Base-by-base conservation (phyloP, 176 grass and related monocot species). In the Eleusine coracana region DNA sequence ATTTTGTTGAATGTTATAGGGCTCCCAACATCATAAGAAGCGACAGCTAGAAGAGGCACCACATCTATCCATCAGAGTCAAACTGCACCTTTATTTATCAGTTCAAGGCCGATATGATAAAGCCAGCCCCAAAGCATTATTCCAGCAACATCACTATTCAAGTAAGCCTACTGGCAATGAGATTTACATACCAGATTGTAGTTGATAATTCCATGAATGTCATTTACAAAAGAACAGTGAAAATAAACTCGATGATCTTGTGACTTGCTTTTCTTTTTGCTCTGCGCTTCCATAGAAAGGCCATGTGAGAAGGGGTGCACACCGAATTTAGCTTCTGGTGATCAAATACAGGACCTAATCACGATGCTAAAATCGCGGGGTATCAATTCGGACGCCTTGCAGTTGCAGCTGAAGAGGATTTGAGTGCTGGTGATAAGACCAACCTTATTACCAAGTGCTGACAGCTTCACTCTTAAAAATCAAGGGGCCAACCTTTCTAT, bases 401-500 rank as follows among this genome's bases (percentile, higher is more conserved):
- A 67, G 77, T 89, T 84, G 56, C 45, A 67, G 77, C 85, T 86
- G 54, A 42, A 93, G 49, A 80, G 75, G 31, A 85, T 74, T 81
- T 50, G n/a, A 78, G 5, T 70, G 21, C 34, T 31, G 18, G 8
- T 54, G 70, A 56, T 81, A 78, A 87, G 77, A 77, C 76, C 34
- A 71, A 86, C 66, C 80, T 79, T 70, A 71, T 87, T 87, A 87
- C 85, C 78, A 87, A 83, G 56, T 70, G 74, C 68, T 86, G 71
- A 11, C 80, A 81, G 75, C 11, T 74, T 79, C 25, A 27, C 58
- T 71, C 14, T 78, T 83, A 82, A 61, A 29, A 67, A 69, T 86
- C 84, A 90, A 79, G 93, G 93, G 29, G 87, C 79, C 83, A 96
- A 90, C 89, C 96, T 96, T 76, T 90, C 87, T 39, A 92, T 90